Conservation (phyloP, 805 yeast species). For the Candida insectorum region DNA sequence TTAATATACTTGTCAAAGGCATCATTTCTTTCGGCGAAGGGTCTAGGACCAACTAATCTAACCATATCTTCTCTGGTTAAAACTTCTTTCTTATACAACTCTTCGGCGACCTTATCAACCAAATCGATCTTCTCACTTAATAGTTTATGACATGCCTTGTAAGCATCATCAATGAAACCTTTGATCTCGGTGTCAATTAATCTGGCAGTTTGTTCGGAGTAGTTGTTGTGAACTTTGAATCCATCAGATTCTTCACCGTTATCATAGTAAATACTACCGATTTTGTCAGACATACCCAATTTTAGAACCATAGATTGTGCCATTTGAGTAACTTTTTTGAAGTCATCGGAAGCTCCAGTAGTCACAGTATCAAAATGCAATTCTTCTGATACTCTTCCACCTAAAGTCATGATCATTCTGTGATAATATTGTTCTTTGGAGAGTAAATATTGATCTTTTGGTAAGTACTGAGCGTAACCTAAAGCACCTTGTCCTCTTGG, state of each 20-base stretch:
- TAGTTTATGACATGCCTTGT: slow-evolving; percentile 64
- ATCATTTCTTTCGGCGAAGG: slow-evolving; percentile 85
- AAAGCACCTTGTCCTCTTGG: slow-evolving; percentile 97
- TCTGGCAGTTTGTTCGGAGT: slow-evolving; percentile 72
- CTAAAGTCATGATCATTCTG: slow-evolving; percentile 94
- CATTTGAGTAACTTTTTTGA: slow-evolving; percentile 91
- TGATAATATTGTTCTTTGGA: slow-evolving; percentile 76
- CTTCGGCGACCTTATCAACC: slow-evolving; percentile 84
- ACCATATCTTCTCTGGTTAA: slow-evolving; percentile 94
- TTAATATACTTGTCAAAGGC: slow-evolving; percentile 79
- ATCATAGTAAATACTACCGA: slow-evolving; percentile 75
- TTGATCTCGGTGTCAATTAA: slow-evolving; percentile 81
- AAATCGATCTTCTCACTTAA: slow-evolving; percentile 68
- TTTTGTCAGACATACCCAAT: slow-evolving; percentile 84
- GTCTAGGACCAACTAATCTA: slow-evolving; percentile 82
- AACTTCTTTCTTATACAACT: slow-evolving; percentile 81
- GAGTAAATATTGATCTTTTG: slow-evolving; percentile 83
- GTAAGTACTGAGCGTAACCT: slow-evolving; percentile 96
- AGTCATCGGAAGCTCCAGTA: slow-evolving; percentile 94
- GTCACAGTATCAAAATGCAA: slow-evolving; percentile 88
- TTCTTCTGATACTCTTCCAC: slow-evolving; percentile 97
- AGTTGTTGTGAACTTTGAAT: slow-evolving; percentile 36
- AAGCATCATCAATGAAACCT: slow-evolving; percentile 72
- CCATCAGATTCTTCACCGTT: slow-evolving; percentile 42
- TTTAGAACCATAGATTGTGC: slow-evolving; percentile 91